Evolutionary conservation across 345 rosid species (phyloP).

Genomic region (Pistacia integerrima): DNA sequence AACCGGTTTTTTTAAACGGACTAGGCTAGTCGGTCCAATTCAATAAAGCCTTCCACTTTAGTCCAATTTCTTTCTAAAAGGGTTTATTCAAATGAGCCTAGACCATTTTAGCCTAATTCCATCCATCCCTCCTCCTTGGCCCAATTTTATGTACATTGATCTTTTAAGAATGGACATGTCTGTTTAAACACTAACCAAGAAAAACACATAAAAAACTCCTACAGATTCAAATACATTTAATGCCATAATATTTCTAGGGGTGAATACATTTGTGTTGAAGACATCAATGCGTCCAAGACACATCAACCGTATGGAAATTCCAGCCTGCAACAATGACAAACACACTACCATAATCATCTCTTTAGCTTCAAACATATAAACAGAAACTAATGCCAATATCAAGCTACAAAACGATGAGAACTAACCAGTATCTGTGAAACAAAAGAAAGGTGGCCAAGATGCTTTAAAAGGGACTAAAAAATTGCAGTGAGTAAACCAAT

Average conservation of each 20-base stretch:
- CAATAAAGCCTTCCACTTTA: too few species aligned
- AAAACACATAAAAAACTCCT: conserved; percentile 37
- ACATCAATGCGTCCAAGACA: conserved; percentile 29
- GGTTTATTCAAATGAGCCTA: too few species aligned
- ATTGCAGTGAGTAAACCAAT: conserved; percentile 21
- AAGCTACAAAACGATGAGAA: conserved; percentile 1
- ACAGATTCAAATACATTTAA: conserved; percentile 30
- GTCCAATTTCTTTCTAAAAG: too few species aligned
- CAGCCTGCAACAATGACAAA: conserved; percentile 33
- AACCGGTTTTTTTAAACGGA: too few species aligned
- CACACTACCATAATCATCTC: too few species aligned
- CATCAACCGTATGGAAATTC: conserved; percentile 40
- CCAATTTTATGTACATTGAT: background rate
- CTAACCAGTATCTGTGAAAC: conserved; percentile 41
- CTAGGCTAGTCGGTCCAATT: too few species aligned
- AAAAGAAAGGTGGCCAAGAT: conserved; percentile 33
- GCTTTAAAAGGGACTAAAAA: conserved; percentile 33
- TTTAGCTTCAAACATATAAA: too few species aligned
- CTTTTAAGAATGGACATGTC: conserved; percentile 36
- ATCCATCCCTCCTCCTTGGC: too few species aligned
- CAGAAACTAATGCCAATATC: background rate
- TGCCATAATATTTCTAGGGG: conserved; percentile 26
- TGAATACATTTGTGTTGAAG: conserved; percentile 20
- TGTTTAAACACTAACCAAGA: conserved; percentile 34
- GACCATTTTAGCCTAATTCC: too few species aligned